A percentile compares a stretch with the other conserved stretches of the same genome.
phyloP scores from a whole-genome alignment of 2,329 filamentous ascomycete species.

The Chalara sp. region DNA sequence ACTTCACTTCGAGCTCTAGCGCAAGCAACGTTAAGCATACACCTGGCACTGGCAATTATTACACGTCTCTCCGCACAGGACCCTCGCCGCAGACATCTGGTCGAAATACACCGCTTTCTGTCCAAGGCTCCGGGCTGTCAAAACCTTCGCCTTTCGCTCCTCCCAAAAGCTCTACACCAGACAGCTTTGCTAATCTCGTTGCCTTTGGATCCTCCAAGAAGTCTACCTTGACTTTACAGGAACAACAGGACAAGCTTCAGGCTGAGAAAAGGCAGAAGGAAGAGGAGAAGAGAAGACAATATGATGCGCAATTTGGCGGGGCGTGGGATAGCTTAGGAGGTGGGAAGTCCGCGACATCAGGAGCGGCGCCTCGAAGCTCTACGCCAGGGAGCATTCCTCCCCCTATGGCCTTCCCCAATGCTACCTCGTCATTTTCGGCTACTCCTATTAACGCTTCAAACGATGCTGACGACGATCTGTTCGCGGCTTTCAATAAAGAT shows the following conservation, averaged over 20 bases:
- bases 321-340: constrained; percentile 66
- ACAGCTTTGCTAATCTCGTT: constrained; percentile 75
- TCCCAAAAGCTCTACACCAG: constrained; percentile 41
- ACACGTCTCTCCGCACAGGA: constrained; percentile 46
- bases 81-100: constrained; percentile 41
- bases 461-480: constrained; percentile 53
- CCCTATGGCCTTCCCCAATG: constrained; percentile 20
- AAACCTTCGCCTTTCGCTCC: constrained; percentile 26
- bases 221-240: constrained; percentile 69
- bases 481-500: constrained; percentile 60
- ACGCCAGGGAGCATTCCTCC: constrained; percentile 34
- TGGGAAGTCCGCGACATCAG: constrained; percentile 36
- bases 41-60: constrained; percentile 36
- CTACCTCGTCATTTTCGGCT: constrained; percentile 34
- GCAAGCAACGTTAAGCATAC: constrained; percentile 35
- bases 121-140: constrained; percentile 32
- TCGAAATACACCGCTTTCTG: constrained; percentile 45
- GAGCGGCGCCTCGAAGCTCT: constrained; percentile 40
- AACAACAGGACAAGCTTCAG: constrained; percentile 65
- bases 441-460: constrained; percentile 5
- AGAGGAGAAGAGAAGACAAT: constrained; percentile 62
- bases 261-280: constrained; percentile 65
- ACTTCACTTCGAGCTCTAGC: constrained; percentile 42
- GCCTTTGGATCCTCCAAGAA: constrained; percentile 50
- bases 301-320: constrained; percentile 72